Evolutionary conservation across 352 stramenopile species (phyloP).

Genomic region (Pythium brachiatum): DNA sequence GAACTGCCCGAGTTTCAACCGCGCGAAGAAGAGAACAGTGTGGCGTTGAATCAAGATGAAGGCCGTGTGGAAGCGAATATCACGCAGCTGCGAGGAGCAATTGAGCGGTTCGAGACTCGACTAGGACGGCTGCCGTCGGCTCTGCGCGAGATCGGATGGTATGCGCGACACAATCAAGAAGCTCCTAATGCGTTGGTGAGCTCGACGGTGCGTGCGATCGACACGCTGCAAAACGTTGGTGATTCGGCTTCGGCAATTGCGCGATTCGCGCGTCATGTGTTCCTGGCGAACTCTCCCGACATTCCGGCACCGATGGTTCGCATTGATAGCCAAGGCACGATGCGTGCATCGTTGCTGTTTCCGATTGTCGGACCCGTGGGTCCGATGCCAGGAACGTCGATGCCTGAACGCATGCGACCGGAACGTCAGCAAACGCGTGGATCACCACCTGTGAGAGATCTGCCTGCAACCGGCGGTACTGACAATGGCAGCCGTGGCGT

Average conservation of each 20-base stretch:
- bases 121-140: slow-evolving; percentile 22
- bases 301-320: slow-evolving; percentile 19
- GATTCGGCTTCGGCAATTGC: slow-evolving; percentile 24
- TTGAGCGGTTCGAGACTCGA: slow-evolving; percentile 21
- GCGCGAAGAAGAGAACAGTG: slow-evolving; percentile 7
- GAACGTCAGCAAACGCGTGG: slow-evolving; percentile 15
- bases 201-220: slow-evolving; percentile 22
- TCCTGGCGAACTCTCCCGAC: slow-evolving; percentile 24
- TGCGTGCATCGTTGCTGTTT: slow-evolving; percentile 25
- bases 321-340: slow-evolving; percentile 20
- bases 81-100: slow-evolving; percentile 9
- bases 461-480: neutral
- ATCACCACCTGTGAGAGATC: neutral
- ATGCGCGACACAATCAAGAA: slow-evolving; percentile 19
- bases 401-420: slow-evolving; percentile 1
- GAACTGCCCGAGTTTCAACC: slow-evolving; percentile 15
- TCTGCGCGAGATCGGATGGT: slow-evolving; percentile 20
- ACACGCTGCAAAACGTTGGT: slow-evolving; percentile 25
- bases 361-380: slow-evolving; percentile 12
- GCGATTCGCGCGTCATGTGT: slow-evolving; percentile 26
- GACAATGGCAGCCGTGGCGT: neutral
- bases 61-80: slow-evolving; percentile 13
- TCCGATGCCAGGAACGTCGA: neutral
- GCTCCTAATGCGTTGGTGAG: slow-evolving; percentile 24
- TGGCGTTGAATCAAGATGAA: slow-evolving; percentile 16